A percentile compares a stretch with the other conserved stretches of the same genome.
Evolutionary conservation across 2,329 filamentous ascomycete genomes (phyloP).

Genomic region (Cryphonectria radicalis): DNA sequence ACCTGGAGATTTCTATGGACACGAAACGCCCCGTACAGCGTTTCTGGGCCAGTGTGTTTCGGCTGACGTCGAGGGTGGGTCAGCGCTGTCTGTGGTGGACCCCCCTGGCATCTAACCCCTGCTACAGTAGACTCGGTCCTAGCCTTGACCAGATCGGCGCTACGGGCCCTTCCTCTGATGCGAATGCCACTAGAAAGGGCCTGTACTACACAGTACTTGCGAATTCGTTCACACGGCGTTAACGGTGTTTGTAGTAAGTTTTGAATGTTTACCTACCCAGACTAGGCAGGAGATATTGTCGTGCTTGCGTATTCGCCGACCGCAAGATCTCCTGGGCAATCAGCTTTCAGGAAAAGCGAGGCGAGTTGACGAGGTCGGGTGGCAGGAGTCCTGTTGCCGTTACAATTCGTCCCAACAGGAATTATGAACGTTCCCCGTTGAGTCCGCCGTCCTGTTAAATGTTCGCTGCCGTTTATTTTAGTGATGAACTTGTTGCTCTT

Average conservation of each 20-base stretch:
- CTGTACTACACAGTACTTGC: not conserved
- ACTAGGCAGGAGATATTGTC: not conserved
- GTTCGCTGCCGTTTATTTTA: too few relatives aligned
- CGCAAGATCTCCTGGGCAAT: not conserved
- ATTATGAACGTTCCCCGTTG: too few relatives aligned
- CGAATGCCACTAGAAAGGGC: not conserved
- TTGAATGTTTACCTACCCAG: not conserved
- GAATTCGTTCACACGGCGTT: not conserved
- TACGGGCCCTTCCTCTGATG: not conserved
- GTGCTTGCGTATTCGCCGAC: not conserved
- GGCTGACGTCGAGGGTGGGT: constrained; percentile 9
- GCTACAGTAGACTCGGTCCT: not conserved
- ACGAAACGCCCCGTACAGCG: not conserved
- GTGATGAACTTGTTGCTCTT: too few relatives aligned
- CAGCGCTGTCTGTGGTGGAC: not conserved
- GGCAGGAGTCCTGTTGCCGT: not conserved
- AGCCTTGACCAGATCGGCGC: not conserved
- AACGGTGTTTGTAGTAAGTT: not conserved
- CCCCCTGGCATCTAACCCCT: not conserved
- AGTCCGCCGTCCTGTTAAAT: too few relatives aligned
- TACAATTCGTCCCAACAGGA: too few relatives aligned
- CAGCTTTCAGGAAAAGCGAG: too few relatives aligned
- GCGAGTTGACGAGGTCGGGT: not conserved
- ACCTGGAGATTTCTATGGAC: constrained; percentile 18
- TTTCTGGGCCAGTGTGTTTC: constrained; percentile 6